These are phyloP conservation scores for Trematosphaeria pertusa DNA, from an alignment of 2,329 filamentous ascomycete species.

Conservation along the genomic window DNA sequence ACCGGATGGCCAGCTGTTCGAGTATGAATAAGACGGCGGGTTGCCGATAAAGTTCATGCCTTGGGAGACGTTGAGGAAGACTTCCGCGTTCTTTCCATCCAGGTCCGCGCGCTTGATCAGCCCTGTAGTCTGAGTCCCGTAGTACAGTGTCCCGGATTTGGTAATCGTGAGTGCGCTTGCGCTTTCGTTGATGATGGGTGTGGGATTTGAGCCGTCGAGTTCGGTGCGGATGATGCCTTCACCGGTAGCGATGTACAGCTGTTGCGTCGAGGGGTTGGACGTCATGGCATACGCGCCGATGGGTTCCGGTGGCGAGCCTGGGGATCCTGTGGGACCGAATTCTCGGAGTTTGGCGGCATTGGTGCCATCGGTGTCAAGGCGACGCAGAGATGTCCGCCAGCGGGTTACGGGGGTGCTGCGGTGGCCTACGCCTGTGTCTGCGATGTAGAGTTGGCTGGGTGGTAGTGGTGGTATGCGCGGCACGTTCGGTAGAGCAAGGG, in stretches of 20 bases:
- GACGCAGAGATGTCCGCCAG: conserved; percentile 21
- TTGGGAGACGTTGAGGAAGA: conserved; percentile 19
- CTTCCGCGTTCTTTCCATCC: conserved; percentile 9
- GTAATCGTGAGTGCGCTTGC: conserved; percentile 5
- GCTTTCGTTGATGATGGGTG: conserved; percentile 4
- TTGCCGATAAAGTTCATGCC: conserved; percentile 7
- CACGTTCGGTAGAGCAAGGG: too few relatives aligned
- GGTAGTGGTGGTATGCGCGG: too few relatives aligned
- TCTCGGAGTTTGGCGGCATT: conserved; percentile 13
- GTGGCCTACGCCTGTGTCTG: conserved; percentile 23
- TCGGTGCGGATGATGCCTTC: conserved; percentile 17
- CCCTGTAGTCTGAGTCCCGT: conserved; percentile 7
- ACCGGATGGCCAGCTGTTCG: conserved; percentile 10
- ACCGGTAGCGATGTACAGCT: conserved; percentile 16
- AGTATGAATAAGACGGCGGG: background rate
- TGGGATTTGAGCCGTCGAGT: conserved; percentile 10
- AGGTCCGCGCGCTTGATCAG: conserved; percentile 17
- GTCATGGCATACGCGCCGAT: conserved; percentile 11
- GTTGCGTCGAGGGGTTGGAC: conserved; percentile 9
- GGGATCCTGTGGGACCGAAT: conserved; percentile 9
- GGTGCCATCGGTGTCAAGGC: conserved; percentile 14
- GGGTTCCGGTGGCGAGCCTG: conserved; percentile 5
- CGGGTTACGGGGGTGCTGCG: conserved; percentile 15
- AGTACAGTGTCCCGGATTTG: conserved; percentile 17
- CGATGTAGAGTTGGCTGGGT: conserved; percentile 9